Base-by-base conservation (phyloP, 768 basidiomycete genomes). In the Boletus sensibilis region DNA sequence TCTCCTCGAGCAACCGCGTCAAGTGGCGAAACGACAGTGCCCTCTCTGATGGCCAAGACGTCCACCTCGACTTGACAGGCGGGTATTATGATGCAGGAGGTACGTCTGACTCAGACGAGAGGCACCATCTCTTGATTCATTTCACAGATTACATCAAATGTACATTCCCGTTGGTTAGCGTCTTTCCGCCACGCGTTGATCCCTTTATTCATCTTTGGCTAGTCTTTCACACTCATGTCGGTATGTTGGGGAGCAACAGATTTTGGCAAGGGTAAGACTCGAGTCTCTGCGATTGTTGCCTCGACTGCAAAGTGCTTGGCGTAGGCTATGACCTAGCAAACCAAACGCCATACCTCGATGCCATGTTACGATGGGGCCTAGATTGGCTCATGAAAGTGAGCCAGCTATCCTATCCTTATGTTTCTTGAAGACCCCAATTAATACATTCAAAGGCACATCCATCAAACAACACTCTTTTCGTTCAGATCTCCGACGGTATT, bases 71-170 rank as follows among this genome's bases (percentile, higher is more conserved):
- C 69, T 74, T 97, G 50, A 84, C 79, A 33, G 92, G 93, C 69
- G 95, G 94, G 8, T 96, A 88, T 68, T 95, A 92, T 68, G 94
- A 96, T 77, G 93, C 94, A 57, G 94, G 94, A 76, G 90, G 90
- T 90, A 65, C 64, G 63, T 57, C 41, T 37, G 20, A 35, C 48
- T 37, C 16, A 20, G 18, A 31, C 31, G n/a, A 43, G 42, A 42
- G 12, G 40, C 46, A 12, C 23, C 10, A 5, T 52, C 20, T 35
- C 42, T 37, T 50, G 57, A 52, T 42, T 21, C 20, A 38, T 60
- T 31, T 46, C 50, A 33, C 59, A 90, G 90, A 94, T 73, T 96
- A 87, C 70, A 88, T 94, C 72, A 96, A 95, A 67, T 86, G 85
- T 49, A 90, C 91, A 3, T 95, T 84, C 61, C 91, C 94, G 13